Base-by-base conservation (phyloP, 2,329 filamentous ascomycete species). In the Pseudopyrenochaeta lycopersici region DNA sequence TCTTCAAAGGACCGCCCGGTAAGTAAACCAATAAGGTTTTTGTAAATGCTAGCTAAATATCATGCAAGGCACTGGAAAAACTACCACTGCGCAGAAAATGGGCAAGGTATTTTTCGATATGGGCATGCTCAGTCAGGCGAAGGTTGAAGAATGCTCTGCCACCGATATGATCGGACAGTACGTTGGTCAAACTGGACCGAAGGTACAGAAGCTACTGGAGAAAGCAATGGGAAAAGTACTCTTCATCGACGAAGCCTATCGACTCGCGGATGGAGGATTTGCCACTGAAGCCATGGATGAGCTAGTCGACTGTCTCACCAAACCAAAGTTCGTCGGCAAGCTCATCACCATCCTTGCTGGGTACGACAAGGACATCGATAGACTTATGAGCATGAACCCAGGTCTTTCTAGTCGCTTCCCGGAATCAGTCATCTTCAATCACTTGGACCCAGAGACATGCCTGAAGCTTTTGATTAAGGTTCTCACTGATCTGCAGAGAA, bases 21-120 rank as follows among this genome's bases (percentile, higher is more conserved):
- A 76, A 67, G 69, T 51, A 29, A 7, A 32, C 27, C 23, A 43
- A 48, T 12, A 32, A 7, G 35, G 7, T 21, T 31, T 21, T 47
- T 2, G 9, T n/a, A 21, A 46, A 17, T n/a, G n/a, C n/a, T 18
- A 23, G 10, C 30, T 29, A 21, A 48, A 38, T 62, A 27, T 41
- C 20, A 36, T 49, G 53, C 69, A 7, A 83, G 83, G 84, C 0
- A 92, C 89, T 0, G 90, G 90, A 0, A 92, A 92, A 65, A 91
- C 89, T 0, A 88, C 87, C 0, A 91, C 83, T 0, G 90, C 90
- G 0, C 77, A 82, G n/a, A 89, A 88, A 56, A 90, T 93, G 82
- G 90, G 90, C 3, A 84, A 90, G 56, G 79, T 93, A 0, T 93
- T 85, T 65, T 92, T 90, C 64, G 86, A 92, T 61, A 85, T 92